These are phyloP conservation scores for Penicillium parvum DNA, from an alignment of 495 filamentous ascomycete genomes.

Conservation along the genomic window DNA sequence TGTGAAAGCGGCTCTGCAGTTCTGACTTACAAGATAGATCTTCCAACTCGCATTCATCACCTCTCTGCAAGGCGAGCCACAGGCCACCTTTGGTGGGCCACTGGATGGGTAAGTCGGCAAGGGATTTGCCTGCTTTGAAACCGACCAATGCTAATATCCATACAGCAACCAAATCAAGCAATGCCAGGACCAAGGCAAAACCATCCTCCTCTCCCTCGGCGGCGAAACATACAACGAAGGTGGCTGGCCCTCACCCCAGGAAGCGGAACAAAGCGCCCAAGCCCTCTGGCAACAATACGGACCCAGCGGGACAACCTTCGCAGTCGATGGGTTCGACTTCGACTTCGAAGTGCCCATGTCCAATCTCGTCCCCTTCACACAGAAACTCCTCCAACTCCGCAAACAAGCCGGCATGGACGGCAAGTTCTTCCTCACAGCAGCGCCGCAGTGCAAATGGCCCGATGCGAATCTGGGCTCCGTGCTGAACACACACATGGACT, in stretches of 20 bases:
- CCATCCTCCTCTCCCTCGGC: conserved; percentile 3
- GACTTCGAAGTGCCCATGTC: conserved; percentile 5
- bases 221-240: conserved; percentile 1
- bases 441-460: conserved; percentile 4
- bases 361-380: conserved; percentile 2
- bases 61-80: background rate
- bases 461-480: conserved; percentile 3
- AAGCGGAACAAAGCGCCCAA: conserved; percentile 1
- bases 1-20: too few species aligned
- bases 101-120: too few species aligned
- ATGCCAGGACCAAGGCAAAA: conserved; percentile 6
- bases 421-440: conserved; percentile 1
- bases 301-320: background rate
- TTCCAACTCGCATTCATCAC: conserved; percentile 6
- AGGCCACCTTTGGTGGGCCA: too few species aligned
- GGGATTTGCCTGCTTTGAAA: too few species aligned
- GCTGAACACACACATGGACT: conserved; percentile 1
- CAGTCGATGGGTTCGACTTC: conserved; percentile 5
- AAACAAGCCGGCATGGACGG: background rate
- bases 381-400: background rate
- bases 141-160: background rate
- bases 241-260: background rate
- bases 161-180: conserved; percentile 1
- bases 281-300: conserved; percentile 3
- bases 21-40: background rate